Conservation (phyloP, 2,329 filamentous ascomycete genomes). For the Clarireedia hainanense region DNA sequence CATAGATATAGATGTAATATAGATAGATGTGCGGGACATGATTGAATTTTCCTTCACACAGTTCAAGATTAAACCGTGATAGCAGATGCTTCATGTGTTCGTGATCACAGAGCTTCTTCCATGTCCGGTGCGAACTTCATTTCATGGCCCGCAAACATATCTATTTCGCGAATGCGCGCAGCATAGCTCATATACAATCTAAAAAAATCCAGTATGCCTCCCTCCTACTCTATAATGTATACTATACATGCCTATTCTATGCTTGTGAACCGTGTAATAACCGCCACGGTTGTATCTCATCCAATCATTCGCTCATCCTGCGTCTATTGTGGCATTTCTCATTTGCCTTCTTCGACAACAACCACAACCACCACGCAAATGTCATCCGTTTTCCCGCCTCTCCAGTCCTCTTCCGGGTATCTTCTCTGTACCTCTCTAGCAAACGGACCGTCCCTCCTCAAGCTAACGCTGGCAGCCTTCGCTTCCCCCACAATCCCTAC, state of each 20-base stretch:
- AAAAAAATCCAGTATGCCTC: not conserved
- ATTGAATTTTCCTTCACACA: no score
- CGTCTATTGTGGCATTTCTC: not conserved
- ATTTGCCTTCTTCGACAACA: slow-evolving; percentile 54
- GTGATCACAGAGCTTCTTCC: no score
- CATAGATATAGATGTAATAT: no score
- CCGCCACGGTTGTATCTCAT: not conserved
- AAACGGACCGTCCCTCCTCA: slow-evolving; percentile 81
- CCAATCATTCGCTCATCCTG: not conserved
- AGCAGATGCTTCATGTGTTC: no score
- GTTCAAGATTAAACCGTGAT: no score
- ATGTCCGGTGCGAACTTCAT: no score
- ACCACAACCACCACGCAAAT: slow-evolving; percentile 81
- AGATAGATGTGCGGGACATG: no score
- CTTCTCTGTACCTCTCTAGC: slow-evolving; percentile 87
- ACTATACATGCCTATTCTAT: not conserved
- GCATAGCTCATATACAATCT: not conserved
- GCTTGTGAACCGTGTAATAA: not conserved
- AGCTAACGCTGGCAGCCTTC: slow-evolving; percentile 76
- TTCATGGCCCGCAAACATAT: no score
- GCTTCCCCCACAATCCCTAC: slow-evolving; percentile 73
- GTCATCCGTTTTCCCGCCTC: slow-evolving; percentile 91
- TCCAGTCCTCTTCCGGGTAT: slow-evolving; percentile 79
- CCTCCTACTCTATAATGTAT: not conserved
- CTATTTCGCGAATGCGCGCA: no score